Evolutionary conservation across 176 grass and related monocot genomes (phyloP).

Genomic region (Triticum urartu): DNA sequence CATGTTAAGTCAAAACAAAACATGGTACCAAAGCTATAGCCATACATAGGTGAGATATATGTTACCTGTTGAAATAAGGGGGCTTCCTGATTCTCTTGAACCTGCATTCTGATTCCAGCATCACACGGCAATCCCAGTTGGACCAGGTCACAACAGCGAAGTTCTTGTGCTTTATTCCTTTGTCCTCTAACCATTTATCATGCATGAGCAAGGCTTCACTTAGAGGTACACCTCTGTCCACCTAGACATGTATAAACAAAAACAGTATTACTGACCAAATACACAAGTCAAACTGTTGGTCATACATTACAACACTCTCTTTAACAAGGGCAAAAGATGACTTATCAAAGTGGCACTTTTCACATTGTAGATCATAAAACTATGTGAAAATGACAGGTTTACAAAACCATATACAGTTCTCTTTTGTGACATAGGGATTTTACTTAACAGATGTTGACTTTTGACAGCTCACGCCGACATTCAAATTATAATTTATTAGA

Average conservation of each 20-base stretch:
- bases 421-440: not conserved
- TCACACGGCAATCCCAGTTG: constrained; percentile 92
- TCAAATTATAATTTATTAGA: constrained; percentile 3
- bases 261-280: constrained; percentile 9
- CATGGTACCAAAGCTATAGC: not conserved
- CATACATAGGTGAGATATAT: not conserved
- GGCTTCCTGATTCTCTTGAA: constrained; percentile 92
- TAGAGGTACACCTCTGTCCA: constrained; percentile 92
- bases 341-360: constrained; percentile 2
- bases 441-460: constrained; percentile 8
- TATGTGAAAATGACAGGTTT: not conserved
- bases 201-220: constrained; percentile 98
- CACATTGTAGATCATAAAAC: constrained; percentile 12
- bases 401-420: not conserved
- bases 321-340: not conserved
- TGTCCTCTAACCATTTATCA: constrained; percentile 97
- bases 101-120: constrained; percentile 94
- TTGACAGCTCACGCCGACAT: not conserved
- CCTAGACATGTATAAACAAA: constrained; percentile 44
- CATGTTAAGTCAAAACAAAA: not conserved
- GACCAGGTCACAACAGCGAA: constrained; percentile 94
- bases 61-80: constrained; percentile 91
- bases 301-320: not conserved
- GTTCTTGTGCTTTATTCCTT: constrained; percentile 91
- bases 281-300: not conserved